Percentiles rank a stretch among this genome's conserved stretches.
Evolutionary conservation across 768 basidiomycete genomes (phyloP).

Genomic region (Mycena filopes): DNA sequence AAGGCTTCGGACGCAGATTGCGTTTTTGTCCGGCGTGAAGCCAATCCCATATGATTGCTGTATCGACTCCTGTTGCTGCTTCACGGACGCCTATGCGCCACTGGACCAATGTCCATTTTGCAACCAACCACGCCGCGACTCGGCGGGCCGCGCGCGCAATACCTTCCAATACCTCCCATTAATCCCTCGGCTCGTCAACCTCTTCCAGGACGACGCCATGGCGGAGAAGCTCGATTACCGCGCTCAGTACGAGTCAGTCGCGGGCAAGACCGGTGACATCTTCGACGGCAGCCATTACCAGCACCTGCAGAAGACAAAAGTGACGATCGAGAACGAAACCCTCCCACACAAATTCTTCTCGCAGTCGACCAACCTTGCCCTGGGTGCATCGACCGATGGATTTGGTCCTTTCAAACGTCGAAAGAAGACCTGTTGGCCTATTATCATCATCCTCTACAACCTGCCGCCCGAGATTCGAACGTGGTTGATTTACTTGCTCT

Average conservation of each 20-base stretch:
- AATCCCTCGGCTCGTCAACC: too few relatives aligned
- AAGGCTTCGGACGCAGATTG: too few relatives aligned
- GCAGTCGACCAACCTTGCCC: slow-evolving; percentile 45
- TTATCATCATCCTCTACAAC: slow-evolving; percentile 42
- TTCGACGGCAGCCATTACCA: slow-evolving; percentile 44
- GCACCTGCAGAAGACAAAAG: slow-evolving; percentile 24
- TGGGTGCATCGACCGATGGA: slow-evolving; percentile 48
- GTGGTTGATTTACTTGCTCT: slow-evolving; percentile 39
- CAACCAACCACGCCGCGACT: too few relatives aligned
- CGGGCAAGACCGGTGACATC: slow-evolving; percentile 34
- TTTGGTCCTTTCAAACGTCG: slow-evolving; percentile 43
- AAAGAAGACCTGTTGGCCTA: slow-evolving; percentile 43
- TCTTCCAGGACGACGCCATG: too few relatives aligned
- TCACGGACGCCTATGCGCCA: too few relatives aligned
- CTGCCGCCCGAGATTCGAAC: slow-evolving; percentile 44
- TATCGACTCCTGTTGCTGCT: too few relatives aligned
- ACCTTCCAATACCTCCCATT: too few relatives aligned
- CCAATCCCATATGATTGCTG: too few relatives aligned
- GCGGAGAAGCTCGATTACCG: slow-evolving; percentile 39
- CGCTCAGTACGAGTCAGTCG: neutral
- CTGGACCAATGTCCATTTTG: too few relatives aligned
- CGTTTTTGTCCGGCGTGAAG: too few relatives aligned
- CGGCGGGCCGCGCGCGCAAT: too few relatives aligned
- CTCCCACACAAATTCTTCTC: slow-evolving; percentile 41
- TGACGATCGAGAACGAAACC: slow-evolving; percentile 35